Base-by-base conservation (phyloP, 352 stramenopile genomes). In the Peronospora tabacina region DNA sequence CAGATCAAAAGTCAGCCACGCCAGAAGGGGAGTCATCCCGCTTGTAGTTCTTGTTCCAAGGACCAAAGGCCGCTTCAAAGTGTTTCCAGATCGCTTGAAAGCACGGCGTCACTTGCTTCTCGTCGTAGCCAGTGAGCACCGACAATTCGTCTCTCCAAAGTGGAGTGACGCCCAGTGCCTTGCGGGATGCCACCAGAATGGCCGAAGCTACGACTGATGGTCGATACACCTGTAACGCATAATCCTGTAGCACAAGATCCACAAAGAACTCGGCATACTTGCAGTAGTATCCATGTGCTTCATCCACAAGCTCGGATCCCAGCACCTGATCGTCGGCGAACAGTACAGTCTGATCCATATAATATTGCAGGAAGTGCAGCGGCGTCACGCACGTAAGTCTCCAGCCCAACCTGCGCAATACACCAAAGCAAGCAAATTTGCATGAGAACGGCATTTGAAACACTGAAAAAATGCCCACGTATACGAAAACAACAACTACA, bases 211-310 rank as follows among this genome's bases (percentile, higher is more conserved):
- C 63, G 10, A 94, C 65, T 0, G 83, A 94, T 24, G 83, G 83
- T 2, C 80, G 77, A 50, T 85, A 94, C 12, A 84, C 77, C 39
- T 90, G 79, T 39, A 94, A 78, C 44, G 75, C 62, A 58, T 92
- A 90, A 53, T 92, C 83, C 59, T 89, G 77, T 19, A 94, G 56
- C 37, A 77, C 85, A n/a, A 94, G 64, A 40, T 94, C 80, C 29
- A 85, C 74, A 19, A 94, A 87, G 49, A 90, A 90, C 46, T 91
- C 82, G 54, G 79, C 75, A 61, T 91, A 90, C 41, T 90, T 90
- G 63, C 67, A 66, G 54, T 87, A 89, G 48, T 91, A 90, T 39
- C 70, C 69, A 53, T 82, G 66, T 35, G 80, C 75, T 58, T 91
- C 77, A 51, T 89, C 75, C 37, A 85, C 72, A 5, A 94, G 64